Conservation (phyloP, 208 protist genomes). For the Acanthamoeba castellanii region DNA sequence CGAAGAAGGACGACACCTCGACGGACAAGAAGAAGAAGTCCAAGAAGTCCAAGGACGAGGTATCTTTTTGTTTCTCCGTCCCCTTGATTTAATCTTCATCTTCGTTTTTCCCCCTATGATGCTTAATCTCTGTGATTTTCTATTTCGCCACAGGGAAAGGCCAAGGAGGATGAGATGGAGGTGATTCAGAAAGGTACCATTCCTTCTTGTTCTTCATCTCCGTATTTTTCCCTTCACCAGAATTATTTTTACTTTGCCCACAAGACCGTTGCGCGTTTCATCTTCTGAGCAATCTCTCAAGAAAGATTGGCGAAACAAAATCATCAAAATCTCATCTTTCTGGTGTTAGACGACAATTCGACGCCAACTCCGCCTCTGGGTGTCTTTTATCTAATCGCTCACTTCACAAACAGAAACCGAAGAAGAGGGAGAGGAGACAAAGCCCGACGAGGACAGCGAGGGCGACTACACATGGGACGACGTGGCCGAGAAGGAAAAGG, state of each 20-base stretch:
- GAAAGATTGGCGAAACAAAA: too few species aligned
- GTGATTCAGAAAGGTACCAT: neutral
- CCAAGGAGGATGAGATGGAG: conserved; percentile 10
- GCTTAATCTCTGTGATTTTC: neutral
- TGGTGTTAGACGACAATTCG: neutral
- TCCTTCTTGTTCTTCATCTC: neutral
- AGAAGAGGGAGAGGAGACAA: neutral
- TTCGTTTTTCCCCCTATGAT: neutral
- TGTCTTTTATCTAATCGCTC: neutral
- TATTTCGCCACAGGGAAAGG: neutral
- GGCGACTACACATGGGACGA: conserved; percentile 53
- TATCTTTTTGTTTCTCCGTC: neutral
- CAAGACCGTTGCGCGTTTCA: neutral
- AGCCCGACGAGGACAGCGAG: conserved; percentile 25
- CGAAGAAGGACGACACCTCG: conserved; percentile 26
- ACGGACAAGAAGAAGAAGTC: conserved; percentile 39
- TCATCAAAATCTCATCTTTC: neutral
- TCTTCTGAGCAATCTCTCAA: too few species aligned
- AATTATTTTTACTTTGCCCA: neutral
- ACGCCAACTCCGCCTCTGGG: neutral
- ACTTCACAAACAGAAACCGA: neutral
- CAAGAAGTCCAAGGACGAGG: neutral
- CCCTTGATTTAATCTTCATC: neutral
- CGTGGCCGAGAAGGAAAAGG: conserved; percentile 1
- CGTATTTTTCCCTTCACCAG: neutral